Base-by-base conservation (phyloP, 345 rosid genomes). In the Syzygium oleosum region DNA sequence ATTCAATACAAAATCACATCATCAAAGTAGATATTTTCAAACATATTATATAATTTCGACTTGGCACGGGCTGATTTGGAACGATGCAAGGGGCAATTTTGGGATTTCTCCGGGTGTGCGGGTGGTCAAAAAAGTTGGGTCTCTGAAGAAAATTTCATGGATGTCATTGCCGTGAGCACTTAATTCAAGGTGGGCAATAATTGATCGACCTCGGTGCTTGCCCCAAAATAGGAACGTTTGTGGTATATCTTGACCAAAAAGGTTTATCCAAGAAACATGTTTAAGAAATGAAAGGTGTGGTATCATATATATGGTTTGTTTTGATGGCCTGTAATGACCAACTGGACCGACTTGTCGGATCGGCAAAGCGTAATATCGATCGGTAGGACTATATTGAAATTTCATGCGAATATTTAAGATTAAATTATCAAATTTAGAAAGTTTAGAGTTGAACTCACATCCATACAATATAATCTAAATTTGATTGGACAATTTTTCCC, bases 391-490 rank as follows among this genome's bases (percentile, higher is more conserved):
- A 65, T 5, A 65, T 29, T 63, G 7, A 15, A 29, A 65, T 1
- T 16, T 31, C 23, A 8, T 31, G 16, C 1, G 8, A 15, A 65
- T 15, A 9, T 7, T 16, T 0, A 65, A 16, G 4, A 2, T 7
- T 65, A 65, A 65, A 65, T 65, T 31, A 31, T 9, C 19, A 4
- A 52, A 13, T 59, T 59, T 2, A 0, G 0, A 61, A 63, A 63
- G 0, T 29, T 65, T 65, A 31, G 1, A 9, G 17, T 4, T 65
- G 12, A 65, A 65, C 31, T 2, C 2, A 27, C 5, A 7, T 65
- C 0, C 0, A 1, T 17, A 31, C 4, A 0, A 16, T 16, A 65
- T 2, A 0, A 31, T 65, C 0, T 29, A 2, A 2, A 31, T 29
- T 29, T 27, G 9, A 31, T 12, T 31, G 2, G 9, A 31, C 6